Percentiles rank a stretch among this genome's conserved stretches.
Evolutionary conservation across 331 rosid genomes (phyloP).

Genomic region (Malus hybrid): DNA sequence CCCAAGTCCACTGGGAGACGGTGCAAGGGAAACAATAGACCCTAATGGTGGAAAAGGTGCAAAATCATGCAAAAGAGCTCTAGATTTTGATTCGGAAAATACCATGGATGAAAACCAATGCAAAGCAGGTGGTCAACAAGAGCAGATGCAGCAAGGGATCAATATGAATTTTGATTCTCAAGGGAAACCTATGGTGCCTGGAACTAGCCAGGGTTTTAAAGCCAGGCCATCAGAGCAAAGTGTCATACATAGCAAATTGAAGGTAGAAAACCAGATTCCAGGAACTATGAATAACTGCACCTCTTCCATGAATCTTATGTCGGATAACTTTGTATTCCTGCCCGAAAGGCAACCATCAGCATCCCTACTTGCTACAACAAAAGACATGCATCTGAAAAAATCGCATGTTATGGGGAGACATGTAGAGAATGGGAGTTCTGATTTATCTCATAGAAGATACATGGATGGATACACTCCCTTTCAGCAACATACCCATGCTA

Average conservation of each 20-base stretch:
- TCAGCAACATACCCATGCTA: constrained; percentile 25
- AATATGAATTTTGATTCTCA: constrained; percentile 19
- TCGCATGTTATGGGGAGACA: constrained; percentile 18
- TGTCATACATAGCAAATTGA: constrained; percentile 12
- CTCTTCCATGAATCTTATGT: constrained; percentile 23
- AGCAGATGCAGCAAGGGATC: constrained; percentile 30
- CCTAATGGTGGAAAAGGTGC: constrained; percentile 16
- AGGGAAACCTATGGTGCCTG: constrained; percentile 19
- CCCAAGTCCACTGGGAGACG: constrained; percentile 32
- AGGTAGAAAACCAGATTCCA: constrained; percentile 27
- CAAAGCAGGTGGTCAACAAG: constrained; percentile 22
- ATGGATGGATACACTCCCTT: constrained; percentile 17
- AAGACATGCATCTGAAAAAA: constrained; percentile 17
- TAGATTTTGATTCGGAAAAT: constrained; percentile 54
- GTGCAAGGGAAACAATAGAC: constrained; percentile 19
- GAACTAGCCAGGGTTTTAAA: constrained; percentile 13
- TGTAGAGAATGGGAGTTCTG: constrained; percentile 24
- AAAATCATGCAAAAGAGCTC: constrained; percentile 57
- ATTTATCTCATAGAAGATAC: constrained; percentile 21
- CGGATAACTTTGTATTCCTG: constrained; percentile 6
- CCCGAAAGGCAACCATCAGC: constrained; percentile 26
- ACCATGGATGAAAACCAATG: constrained; percentile 28
- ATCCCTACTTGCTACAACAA: constrained; percentile 18
- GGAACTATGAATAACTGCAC: constrained; percentile 18
- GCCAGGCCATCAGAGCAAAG: constrained; percentile 23